Percentiles rank a stretch among this genome's conserved stretches.
Evolutionary conservation across 208 protist species (phyloP).

Genomic region (Acanthamoeba healyi): DNA sequence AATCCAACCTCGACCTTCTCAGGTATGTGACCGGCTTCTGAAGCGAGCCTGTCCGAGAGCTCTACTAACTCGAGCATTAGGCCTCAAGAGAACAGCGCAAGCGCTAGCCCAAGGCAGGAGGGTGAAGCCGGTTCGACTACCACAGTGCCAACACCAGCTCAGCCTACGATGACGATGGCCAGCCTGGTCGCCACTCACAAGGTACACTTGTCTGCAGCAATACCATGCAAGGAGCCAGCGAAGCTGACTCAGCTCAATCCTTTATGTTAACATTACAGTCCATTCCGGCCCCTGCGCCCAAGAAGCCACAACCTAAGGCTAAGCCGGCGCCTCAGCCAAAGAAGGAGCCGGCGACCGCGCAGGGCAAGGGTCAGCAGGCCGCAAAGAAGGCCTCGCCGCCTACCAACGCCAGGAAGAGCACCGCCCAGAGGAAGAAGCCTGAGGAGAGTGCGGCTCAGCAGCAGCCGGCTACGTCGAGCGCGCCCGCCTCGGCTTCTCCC

Average conservation of each 20-base stretch:
- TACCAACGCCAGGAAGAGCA: not conserved
- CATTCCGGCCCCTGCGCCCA: not conserved
- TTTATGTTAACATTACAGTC: not conserved
- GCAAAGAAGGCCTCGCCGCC: not conserved
- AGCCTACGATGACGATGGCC: slow-evolving; percentile 41
- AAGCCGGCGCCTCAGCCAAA: not conserved
- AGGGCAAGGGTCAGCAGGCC: not conserved
- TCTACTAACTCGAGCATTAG: no score
- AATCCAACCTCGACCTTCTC: not conserved
- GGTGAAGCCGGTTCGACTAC: not conserved
- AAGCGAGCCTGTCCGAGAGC: no score
- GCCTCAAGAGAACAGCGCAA: not conserved
- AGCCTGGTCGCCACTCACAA: slow-evolving; percentile 50
- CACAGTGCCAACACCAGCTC: slow-evolving; percentile 8
- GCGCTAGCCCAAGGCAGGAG: not conserved
- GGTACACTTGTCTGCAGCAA: not conserved
- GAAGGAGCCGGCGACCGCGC: not conserved
- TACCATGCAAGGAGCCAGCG: no score
- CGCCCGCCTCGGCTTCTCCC: not conserved
- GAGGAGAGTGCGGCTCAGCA: not conserved
- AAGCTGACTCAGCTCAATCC: no score
- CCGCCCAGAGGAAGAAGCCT: slow-evolving; percentile 4
- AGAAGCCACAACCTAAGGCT: not conserved
- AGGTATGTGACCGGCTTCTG: no score
- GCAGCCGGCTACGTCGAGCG: not conserved